Conservation (phyloP, 2,329 filamentous ascomycete genomes). For the Grosmannia serpens region DNA sequence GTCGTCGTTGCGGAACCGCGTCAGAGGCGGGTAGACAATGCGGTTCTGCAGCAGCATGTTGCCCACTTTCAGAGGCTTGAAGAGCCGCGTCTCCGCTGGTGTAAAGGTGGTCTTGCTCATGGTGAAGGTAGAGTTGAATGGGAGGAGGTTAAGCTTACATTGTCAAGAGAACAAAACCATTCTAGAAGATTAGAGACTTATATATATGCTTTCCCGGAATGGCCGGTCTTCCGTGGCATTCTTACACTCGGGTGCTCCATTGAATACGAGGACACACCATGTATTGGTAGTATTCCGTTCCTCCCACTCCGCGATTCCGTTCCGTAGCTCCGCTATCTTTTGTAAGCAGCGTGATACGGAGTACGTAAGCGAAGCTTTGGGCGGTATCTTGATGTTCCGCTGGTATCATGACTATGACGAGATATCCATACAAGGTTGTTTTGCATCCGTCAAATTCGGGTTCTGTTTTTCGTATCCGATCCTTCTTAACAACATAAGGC, state of each 20-base stretch:
- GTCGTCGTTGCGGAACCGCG: slow-evolving; percentile 36
- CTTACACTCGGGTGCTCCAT: background rate
- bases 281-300: background rate
- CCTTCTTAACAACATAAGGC: too few species aligned
- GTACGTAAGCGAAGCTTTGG: too few species aligned
- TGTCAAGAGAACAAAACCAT: too few species aligned
- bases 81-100: slow-evolving; percentile 2
- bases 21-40: slow-evolving; percentile 24
- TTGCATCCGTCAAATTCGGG: too few species aligned
- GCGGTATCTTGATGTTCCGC: background rate
- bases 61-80: slow-evolving; percentile 8
- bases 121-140: background rate
- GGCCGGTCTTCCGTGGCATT: background rate
- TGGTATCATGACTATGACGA: too few species aligned
- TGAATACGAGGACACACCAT: background rate
- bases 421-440: too few species aligned
- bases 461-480: too few species aligned
- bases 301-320: background rate
- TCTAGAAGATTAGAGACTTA: background rate
- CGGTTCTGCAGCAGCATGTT: slow-evolving; percentile 4
- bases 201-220: background rate
- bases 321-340: background rate
- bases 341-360: background rate
- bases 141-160: background rate
- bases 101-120: background rate